Evolutionary conservation across 2,329 filamentous ascomycete genomes (phyloP).

Genomic region (Alternaria atra): DNA sequence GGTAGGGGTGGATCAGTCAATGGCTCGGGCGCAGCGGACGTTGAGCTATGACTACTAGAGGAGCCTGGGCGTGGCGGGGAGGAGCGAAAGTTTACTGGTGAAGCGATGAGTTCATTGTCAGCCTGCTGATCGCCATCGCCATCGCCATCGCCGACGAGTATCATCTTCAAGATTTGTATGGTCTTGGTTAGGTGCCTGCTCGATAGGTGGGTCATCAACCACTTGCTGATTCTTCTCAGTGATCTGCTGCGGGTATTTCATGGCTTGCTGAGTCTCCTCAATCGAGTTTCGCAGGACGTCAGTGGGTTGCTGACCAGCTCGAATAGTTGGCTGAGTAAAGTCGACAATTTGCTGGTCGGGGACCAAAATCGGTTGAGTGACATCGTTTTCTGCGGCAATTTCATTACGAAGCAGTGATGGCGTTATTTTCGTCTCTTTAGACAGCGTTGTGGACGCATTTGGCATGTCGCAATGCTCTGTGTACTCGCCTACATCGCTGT

Average conservation of each 20-base stretch:
- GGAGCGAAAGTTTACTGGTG: slow-evolving; percentile 28
- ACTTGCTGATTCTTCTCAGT: background rate
- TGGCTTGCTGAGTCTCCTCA: background rate
- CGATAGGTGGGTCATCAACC: slow-evolving; percentile 9
- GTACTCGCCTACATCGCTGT: background rate
- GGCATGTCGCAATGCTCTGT: background rate
- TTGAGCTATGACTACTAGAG: slow-evolving; percentile 40
- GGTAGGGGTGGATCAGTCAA: slow-evolving; percentile 26
- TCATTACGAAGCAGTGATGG: background rate
- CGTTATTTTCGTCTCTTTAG: background rate
- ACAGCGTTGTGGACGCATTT: background rate
- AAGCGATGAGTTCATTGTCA: background rate
- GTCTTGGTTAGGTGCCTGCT: background rate
- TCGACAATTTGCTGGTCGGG: background rate
- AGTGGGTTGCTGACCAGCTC: background rate
- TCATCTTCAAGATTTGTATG: slow-evolving; percentile 19
- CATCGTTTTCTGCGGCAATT: background rate
- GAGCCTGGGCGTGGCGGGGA: slow-evolving; percentile 33
- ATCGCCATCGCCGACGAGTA: slow-evolving; percentile 11
- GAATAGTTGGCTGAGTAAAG: background rate
- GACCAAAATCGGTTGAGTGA: background rate
- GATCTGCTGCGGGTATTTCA: background rate
- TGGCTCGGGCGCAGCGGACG: slow-evolving; percentile 32
- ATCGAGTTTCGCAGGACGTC: background rate
- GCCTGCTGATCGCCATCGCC: slow-evolving; percentile 4